Percentiles rank a stretch among this genome's conserved stretches.
Evolutionary conservation across 257 asterid species (phyloP).

Genomic region (Pogostemon cablin): DNA sequence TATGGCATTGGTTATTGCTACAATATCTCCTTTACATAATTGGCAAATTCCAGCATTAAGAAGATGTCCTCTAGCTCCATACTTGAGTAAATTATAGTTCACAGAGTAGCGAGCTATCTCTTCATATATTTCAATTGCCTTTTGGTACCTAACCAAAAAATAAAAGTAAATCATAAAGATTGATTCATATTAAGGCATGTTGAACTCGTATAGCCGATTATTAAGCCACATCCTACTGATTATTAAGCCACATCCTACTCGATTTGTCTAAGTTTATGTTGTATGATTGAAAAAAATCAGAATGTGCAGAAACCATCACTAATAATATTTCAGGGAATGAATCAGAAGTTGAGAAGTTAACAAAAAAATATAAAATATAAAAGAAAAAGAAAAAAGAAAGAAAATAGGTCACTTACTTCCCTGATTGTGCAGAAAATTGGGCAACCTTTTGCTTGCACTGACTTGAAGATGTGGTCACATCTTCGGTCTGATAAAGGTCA

Average conservation of each 20-base stretch:
- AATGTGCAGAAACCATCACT: conserved; percentile 10
- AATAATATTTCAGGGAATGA: neutral
- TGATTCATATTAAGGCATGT: neutral
- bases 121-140: conserved; percentile 41
- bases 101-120: conserved; percentile 43
- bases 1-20: conserved; percentile 45
- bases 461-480: conserved; percentile 41
- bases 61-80: conserved; percentile 48
- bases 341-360: neutral
- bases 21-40: conserved; percentile 46
- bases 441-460: conserved; percentile 55
- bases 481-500: conserved; percentile 47
- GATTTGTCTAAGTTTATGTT: neutral
- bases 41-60: conserved; percentile 51
- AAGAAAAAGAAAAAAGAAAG: neutral
- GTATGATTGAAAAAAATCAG: neutral
- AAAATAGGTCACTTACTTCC: conserved; percentile 38
- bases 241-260: conserved; percentile 15
- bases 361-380: neutral
- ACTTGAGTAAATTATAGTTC: conserved; percentile 43
- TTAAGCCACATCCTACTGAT: conserved; percentile 19
- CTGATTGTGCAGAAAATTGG: conserved; percentile 46
- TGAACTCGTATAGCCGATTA: conserved; percentile 16
- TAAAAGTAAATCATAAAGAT: conserved; percentile 5
- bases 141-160: conserved; percentile 38